Base-by-base conservation (phyloP, 768 basidiomycete genomes). In the Tephrocybe sp. region DNA sequence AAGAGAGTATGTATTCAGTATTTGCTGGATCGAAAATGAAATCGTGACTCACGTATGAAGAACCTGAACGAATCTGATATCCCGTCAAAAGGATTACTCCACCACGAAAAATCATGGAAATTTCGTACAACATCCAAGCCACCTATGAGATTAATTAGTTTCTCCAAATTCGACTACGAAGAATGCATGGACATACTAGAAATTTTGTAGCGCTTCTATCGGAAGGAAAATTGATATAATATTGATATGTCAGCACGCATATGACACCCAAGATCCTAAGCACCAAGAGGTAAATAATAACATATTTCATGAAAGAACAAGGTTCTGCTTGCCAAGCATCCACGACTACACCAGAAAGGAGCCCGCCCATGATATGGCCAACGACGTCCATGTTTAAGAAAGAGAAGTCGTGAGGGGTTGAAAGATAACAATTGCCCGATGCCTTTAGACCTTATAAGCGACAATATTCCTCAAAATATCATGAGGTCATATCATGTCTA, bases 211-310 rank as follows among this genome's bases (percentile, higher is more conserved):
- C 47, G 8, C 13, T 41, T 13, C 38, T 21, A 12, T 48, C 47
- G 23, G 27, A 22, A 18, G 39, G 30, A 24, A 41, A 48, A 15
- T 48, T 48, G 4, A 41, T 12, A 7, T 48, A 48, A 6, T 48
- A 48, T 15, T 48, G 47, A 31, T 48, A 48, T 12, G 47, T 23
- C 38, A 48, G 7, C 8, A 48, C 30, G 12, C 47, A 48, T 11
- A 48, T 41, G 22, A 48, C 18, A 15, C 47, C 47, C 15, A 40
- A 30, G 23, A 48, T n/a, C 47, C 47, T 48, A 31, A 29, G n/a
- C n/a, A n/a, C n/a, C n/a, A n/a, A n/a, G n/a, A n/a, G n/a, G n/a
- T n/a, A n/a, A n/a, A n/a, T n/a, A n/a, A n/a, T n/a, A n/a, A n/a
- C n/a, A n/a, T n/a, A n/a, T n/a, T n/a, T n/a, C n/a, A n/a, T n/a